phyloP scores from a whole-genome alignment of 23 red algal species.

The Agarophyton chilense region DNA sequence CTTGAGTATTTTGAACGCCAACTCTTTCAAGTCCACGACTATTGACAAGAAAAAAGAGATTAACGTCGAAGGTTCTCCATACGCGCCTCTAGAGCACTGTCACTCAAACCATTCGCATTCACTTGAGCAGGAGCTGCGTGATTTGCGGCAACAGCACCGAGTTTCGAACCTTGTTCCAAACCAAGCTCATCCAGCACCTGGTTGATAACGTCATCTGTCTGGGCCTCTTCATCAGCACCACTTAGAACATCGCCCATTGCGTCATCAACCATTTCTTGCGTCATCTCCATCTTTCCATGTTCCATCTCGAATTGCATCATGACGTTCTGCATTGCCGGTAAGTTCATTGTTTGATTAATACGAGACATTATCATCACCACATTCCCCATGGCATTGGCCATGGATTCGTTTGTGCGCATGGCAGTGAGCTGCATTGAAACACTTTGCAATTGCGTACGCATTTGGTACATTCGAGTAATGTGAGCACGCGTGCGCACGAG shows the following conservation, averaged over 20 bases:
- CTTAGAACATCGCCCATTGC: conserved; percentile 81
- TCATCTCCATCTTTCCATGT: conserved; percentile 93
- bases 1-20: neutral
- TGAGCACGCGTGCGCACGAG: conserved; percentile 83
- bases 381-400: conserved; percentile 88
- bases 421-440: conserved; percentile 93
- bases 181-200: conserved; percentile 96
- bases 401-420: conserved; percentile 88
- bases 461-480: conserved; percentile 89
- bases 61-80: conserved; percentile 85
- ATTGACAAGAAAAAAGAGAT: neutral
- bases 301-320: conserved; percentile 98
- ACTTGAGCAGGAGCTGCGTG: conserved; percentile 28
- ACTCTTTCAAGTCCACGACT: neutral
- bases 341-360: conserved; percentile 94
- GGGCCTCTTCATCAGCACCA: conserved; percentile 77
- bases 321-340: conserved; percentile 86
- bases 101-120: conserved; percentile 20
- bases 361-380: conserved; percentile 88
- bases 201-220: conserved; percentile 94
- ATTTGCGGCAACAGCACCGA: conserved; percentile 66
- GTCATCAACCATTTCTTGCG: conserved; percentile 97
- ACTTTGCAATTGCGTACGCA: conserved; percentile 99
- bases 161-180: conserved; percentile 72
- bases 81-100: conserved; percentile 64